Evolutionary conservation across 176 grass and related monocot species (phyloP).

Genomic region (Carex scoparia): DNA sequence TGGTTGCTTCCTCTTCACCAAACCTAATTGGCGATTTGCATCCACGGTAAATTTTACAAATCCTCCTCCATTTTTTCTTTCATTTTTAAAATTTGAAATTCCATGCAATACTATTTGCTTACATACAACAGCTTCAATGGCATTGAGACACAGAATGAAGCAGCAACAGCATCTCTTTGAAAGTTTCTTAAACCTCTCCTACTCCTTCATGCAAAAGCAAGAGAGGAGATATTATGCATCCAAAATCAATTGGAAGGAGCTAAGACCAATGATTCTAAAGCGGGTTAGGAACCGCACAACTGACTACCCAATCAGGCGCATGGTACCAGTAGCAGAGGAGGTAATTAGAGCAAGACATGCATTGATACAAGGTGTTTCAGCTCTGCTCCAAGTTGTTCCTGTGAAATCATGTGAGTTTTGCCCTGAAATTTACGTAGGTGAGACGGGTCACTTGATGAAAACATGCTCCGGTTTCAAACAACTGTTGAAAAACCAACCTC

Average conservation of each 20-base stretch:
- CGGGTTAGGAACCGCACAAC: slow-evolving; percentile 54
- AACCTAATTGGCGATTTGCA: too few species aligned
- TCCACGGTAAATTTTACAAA: too few species aligned
- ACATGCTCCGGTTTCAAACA: slow-evolving; percentile 68
- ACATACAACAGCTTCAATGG: slow-evolving; percentile 32
- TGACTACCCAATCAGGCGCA: slow-evolving; percentile 64
- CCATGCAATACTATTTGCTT: neutral
- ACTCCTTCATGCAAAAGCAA: neutral
- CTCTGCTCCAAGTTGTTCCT: slow-evolving; percentile 48
- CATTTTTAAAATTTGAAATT: neutral
- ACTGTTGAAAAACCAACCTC: slow-evolving; percentile 45
- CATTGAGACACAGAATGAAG: slow-evolving; percentile 27
- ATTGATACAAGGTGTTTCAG: slow-evolving; percentile 46
- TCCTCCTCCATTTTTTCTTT: too few species aligned
- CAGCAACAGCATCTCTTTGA: neutral
- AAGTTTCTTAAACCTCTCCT: slow-evolving; percentile 33
- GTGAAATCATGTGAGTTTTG: slow-evolving; percentile 88
- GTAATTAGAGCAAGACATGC: slow-evolving; percentile 55
- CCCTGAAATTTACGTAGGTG: slow-evolving; percentile 64
- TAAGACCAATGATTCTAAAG: slow-evolving; percentile 85
- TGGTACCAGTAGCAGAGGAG: slow-evolving; percentile 72
- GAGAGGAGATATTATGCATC: slow-evolving; percentile 56
- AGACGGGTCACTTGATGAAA: slow-evolving; percentile 53
- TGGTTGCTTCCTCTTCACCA: too few species aligned
- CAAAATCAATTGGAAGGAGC: slow-evolving; percentile 71